These are phyloP conservation scores for Linum usitatissimum DNA, from an alignment of 345 rosid species.

Conservation along the genomic window DNA sequence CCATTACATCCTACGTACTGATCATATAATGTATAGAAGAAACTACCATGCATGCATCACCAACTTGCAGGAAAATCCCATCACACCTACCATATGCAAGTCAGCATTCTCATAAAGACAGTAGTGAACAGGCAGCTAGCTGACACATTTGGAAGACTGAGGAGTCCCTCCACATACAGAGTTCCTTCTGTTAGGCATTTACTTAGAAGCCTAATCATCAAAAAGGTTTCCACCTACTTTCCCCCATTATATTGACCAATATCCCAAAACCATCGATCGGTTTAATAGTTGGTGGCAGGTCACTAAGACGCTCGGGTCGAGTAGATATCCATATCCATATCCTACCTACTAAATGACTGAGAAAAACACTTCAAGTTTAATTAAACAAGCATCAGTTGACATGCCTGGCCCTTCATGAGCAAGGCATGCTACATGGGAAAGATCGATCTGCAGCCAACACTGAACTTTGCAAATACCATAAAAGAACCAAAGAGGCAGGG, in stretches of 20 bases:
- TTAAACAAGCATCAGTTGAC: constrained; percentile 22
- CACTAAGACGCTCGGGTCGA: constrained; percentile 47
- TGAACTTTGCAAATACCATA: constrained; percentile 4
- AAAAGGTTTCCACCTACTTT: constrained; percentile 68
- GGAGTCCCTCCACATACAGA: constrained; percentile 71
- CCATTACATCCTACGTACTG: constrained; percentile 10
- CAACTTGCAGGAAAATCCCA: constrained; percentile 8
- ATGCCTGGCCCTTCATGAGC: constrained; percentile 19
- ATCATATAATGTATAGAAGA: constrained; percentile 7
- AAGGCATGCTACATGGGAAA: constrained; percentile 39
- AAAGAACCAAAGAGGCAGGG: no score
- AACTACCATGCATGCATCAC: constrained; percentile 11
- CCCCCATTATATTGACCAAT: constrained; percentile 45
- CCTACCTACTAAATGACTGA: constrained; percentile 45
- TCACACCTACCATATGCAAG: constrained; percentile 89
- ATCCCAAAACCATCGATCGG: constrained; percentile 57
- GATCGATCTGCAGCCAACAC: constrained; percentile 46
- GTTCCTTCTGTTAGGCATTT: constrained; percentile 90
- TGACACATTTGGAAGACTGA: constrained; percentile 50
- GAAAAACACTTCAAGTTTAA: constrained; percentile 55
- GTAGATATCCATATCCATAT: no score
- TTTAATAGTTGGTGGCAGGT: constrained; percentile 54
- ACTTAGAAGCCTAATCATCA: constrained; percentile 67
- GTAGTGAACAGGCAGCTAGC: constrained; percentile 58
- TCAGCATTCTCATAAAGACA: constrained; percentile 70